phyloP scores from a whole-genome alignment of 768 basidiomycete genomes.

The Agrocybe chaxingu region DNA sequence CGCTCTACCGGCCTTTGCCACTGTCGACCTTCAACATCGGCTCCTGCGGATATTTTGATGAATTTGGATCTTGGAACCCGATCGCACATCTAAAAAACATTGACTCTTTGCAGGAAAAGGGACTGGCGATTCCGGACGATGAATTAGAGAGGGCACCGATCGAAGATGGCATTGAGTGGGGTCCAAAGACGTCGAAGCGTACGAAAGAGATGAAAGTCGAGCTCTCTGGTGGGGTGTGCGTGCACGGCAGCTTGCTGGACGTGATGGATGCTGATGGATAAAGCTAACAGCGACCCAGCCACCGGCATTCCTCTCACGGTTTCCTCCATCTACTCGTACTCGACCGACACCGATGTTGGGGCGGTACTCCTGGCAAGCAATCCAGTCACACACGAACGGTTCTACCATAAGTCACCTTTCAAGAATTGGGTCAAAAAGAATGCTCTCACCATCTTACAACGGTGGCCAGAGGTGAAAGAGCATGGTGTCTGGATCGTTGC shows the following conservation, averaged over 20 bases:
- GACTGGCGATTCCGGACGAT: slow-evolving; percentile 10
- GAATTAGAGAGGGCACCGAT: slow-evolving; percentile 16
- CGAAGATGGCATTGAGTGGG: slow-evolving; percentile 20
- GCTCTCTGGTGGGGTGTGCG: slow-evolving; percentile 19
- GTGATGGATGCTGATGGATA: not conserved
- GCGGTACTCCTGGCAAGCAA: slow-evolving; percentile 18
- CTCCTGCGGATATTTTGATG: slow-evolving; percentile 20
- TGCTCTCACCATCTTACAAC: slow-evolving; percentile 11
- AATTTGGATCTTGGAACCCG: slow-evolving; percentile 18
- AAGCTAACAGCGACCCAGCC: slow-evolving; percentile 9
- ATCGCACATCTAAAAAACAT: slow-evolving; percentile 16
- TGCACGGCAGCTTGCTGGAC: not conserved
- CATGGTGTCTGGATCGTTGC: slow-evolving; percentile 21
- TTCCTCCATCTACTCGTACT: slow-evolving; percentile 19
- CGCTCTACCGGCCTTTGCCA: slow-evolving; percentile 17
- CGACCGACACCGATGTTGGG: slow-evolving; percentile 13
- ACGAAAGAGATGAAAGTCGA: slow-evolving; percentile 14
- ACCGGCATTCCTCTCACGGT: slow-evolving; percentile 16
- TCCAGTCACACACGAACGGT: slow-evolving; percentile 19
- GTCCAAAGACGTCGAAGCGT: slow-evolving; percentile 15
- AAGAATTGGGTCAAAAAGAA: slow-evolving; percentile 21
- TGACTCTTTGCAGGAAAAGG: slow-evolving; percentile 8
- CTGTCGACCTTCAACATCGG: slow-evolving; percentile 14
- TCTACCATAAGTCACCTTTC: slow-evolving; percentile 17
- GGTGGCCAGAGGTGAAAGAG: slow-evolving; percentile 17